Evolutionary conservation across 257 asterid species (phyloP).

Genomic region (Solanum neorickii): DNA sequence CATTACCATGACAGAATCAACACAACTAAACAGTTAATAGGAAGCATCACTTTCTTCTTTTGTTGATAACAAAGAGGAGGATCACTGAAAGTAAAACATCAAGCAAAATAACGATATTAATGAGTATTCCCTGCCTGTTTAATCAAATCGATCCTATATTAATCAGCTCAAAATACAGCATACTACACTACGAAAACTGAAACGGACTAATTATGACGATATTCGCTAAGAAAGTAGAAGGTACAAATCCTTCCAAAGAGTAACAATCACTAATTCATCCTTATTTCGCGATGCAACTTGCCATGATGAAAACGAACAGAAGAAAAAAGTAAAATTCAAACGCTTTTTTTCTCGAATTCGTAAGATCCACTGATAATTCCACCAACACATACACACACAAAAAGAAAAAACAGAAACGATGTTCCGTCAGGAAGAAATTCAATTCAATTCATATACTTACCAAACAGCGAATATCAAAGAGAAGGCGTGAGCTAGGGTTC

Average conservation of each 20-base stretch:
- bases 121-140: neutral
- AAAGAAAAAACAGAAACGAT: neutral
- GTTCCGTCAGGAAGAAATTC: neutral
- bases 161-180: neutral
- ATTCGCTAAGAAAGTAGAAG: neutral
- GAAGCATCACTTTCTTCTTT: neutral
- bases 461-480: neutral
- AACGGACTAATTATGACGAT: neutral
- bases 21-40: neutral
- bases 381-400: neutral
- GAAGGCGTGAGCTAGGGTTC: neutral
- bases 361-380: neutral
- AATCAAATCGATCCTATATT: neutral
- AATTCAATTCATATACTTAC: neutral
- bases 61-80: neutral
- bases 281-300: neutral
- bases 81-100: neutral
- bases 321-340: neutral
- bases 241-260: neutral
- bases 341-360: neutral
- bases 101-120: neutral
- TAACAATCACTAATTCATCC: neutral
- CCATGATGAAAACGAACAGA: neutral
- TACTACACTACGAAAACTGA: neutral
- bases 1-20: neutral